Conservation (phyloP, 345 rosid species). For the Nephelium lappaceum region DNA sequence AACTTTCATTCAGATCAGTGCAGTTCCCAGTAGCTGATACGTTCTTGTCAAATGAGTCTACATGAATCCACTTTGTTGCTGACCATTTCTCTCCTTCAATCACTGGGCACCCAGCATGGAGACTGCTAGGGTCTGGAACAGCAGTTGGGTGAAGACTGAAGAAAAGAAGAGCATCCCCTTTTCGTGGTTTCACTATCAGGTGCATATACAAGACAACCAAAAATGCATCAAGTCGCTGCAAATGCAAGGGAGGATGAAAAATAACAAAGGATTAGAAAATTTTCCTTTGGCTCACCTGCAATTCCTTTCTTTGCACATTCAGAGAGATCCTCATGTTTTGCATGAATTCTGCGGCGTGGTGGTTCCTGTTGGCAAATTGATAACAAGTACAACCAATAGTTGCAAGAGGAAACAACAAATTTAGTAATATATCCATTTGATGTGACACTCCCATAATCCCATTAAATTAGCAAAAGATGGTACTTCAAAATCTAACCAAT, state of each 20-base stretch:
- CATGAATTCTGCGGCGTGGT: slow-evolving; percentile 58
- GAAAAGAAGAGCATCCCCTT: slow-evolving; percentile 93
- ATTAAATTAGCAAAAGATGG: neutral
- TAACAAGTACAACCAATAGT: slow-evolving; percentile 1
- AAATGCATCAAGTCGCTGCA: neutral
- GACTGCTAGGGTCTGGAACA: slow-evolving; percentile 70
- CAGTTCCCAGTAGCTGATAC: slow-evolving; percentile 63
- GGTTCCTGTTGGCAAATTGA: slow-evolving; percentile 55
- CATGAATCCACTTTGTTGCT: slow-evolving; percentile 98
- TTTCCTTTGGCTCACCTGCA: slow-evolving; percentile 56
- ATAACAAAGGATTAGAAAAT: neutral
- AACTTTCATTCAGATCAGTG: slow-evolving; percentile 68
- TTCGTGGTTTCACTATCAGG: slow-evolving; percentile 71
- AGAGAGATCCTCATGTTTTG: slow-evolving; percentile 61
- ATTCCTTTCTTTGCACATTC: slow-evolving; percentile 93
- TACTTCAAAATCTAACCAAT: neutral
- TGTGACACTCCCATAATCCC: neutral
- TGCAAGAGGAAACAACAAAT: neutral
- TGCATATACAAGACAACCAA: slow-evolving; percentile 9
- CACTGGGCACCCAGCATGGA: slow-evolving; percentile 94
- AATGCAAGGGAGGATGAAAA: neutral
- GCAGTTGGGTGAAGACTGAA: slow-evolving; percentile 80
- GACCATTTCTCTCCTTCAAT: slow-evolving; percentile 99
- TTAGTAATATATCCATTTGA: neutral
- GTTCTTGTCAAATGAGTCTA: slow-evolving; percentile 76